Evolutionary conservation across 108 stramenopile genomes (phyloP).

Genomic region (Asterionellopsis glacialis): DNA sequence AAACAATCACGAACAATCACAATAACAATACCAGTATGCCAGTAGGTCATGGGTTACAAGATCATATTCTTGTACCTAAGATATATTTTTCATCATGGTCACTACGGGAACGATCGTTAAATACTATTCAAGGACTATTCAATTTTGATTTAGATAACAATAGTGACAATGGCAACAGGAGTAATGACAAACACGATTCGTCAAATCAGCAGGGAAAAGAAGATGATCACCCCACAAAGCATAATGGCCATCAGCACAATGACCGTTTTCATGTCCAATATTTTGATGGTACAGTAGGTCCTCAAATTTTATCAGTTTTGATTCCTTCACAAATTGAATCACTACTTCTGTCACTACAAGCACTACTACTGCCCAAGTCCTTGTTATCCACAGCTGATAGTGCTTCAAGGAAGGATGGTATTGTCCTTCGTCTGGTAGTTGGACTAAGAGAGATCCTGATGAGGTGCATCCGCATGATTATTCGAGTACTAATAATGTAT

Average conservation of each 20-base stretch:
- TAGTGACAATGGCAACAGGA: too few species aligned
- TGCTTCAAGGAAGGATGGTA: too few species aligned
- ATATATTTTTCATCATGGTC: slow-evolving; percentile 18
- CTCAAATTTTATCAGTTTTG: neutral
- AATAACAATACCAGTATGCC: slow-evolving; percentile 7
- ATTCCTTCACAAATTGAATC: neutral
- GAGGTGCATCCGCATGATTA: slow-evolving; percentile 3
- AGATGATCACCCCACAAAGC: too few species aligned
- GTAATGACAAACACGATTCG: too few species aligned
- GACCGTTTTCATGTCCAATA: neutral
- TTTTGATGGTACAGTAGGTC: neutral
- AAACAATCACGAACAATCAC: too few species aligned
- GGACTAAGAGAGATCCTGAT: slow-evolving; percentile 8
- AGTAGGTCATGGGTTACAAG: slow-evolving; percentile 38
- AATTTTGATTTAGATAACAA: slow-evolving; percentile 19
- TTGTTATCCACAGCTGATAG: too few species aligned
- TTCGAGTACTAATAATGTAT: slow-evolving; percentile 13
- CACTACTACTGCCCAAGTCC: too few species aligned
- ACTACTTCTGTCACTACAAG: neutral
- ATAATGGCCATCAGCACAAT: too few species aligned
- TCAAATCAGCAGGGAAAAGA: too few species aligned
- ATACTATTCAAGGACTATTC: slow-evolving; percentile 1
- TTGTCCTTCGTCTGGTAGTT: too few species aligned
- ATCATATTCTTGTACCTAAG: slow-evolving; percentile 61
- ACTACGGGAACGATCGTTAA: neutral